Base-by-base conservation (phyloP, 75 land plant species). In the Picea glauca region DNA sequence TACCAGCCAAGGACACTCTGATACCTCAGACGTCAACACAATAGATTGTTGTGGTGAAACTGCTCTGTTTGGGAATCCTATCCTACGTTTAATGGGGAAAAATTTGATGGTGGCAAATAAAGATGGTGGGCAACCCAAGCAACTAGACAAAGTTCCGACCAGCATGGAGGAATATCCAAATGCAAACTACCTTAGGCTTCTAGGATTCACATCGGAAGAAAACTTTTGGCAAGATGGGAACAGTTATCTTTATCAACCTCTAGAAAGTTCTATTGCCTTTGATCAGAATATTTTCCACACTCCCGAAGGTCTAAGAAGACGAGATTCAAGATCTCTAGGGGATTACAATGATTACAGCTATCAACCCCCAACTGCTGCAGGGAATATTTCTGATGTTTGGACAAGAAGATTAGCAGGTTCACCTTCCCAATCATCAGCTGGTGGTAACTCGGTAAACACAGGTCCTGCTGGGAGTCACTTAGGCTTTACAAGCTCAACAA, bases 71-170 rank as follows among this genome's bases (percentile, higher is more conserved):
- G 83, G 83, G 13, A 90, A 83, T 81, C 86, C 93, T 17, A 63
- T 91, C 20, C 83, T 93, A 30, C 79, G 93, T 74, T 81, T 93
- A 21, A 91, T 93, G 95, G 95, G 95, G 13, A 89, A 89, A 82
- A 88, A 93, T 80, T 76, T 93, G 56, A 86, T 89, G 90, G 95
- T 93, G 43, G 77, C 83, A 2, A 85, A 86, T 63, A 84, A 80
- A 62, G 90, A 88, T 57, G 81, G 84, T 76, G 79, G 66, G 79
- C 40, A 32, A 18, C 58, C 84, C 68, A 50, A 73, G 40, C 86
- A 64, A 46, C 32, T 62, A 14, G 60, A 72, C 35, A 54, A 62
- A 58, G 20, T 73, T 67, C 76, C 76, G 23, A 66, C 31, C 56
- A 9, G n/a, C 40, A 30, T 60, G 59, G 40, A 58, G 4, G 81